phyloP scores from a whole-genome alignment of 2,329 filamentous ascomycete genomes.

The Aureobasidium sp. region DNA sequence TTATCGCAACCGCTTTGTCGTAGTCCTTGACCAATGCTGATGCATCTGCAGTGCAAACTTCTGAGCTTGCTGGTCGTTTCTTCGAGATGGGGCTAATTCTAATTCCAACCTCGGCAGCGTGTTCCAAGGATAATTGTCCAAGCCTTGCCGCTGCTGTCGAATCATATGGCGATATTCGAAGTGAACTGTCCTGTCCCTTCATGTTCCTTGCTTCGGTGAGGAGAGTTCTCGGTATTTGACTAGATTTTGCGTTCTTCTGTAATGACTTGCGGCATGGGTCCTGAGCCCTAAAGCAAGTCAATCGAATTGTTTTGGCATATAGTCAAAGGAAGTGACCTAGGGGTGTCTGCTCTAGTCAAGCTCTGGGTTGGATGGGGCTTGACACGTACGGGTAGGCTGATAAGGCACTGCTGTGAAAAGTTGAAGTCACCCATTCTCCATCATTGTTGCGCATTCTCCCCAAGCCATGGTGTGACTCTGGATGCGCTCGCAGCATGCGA shows the following conservation, averaged over 20 bases:
- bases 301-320: not conserved
- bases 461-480: not conserved
- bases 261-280: not conserved
- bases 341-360: not conserved
- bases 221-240: not conserved
- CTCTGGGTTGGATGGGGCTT: conserved; percentile 13
- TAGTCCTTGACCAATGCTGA: not conserved
- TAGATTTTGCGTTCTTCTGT: not conserved
- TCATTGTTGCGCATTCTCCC: not conserved
- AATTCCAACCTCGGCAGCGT: not conserved
- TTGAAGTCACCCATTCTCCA: conserved; percentile 5
- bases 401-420: not conserved
- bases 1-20: not conserved
- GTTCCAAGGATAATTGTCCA: not conserved
- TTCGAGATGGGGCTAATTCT: not conserved
- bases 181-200: not conserved
- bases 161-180: not conserved
- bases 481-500: not conserved
- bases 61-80: conserved; percentile 10
- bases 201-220: not conserved
- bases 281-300: conserved; percentile 10
- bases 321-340: conserved; percentile 11
- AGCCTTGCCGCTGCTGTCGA: not conserved
- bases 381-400: conserved; percentile 9
- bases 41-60: not conserved